Evolutionary conservation across 371 early-diverging fungal genomes (phyloP), one percentile per base, ranked within the genome.

Genomic region (Mucor racemosus): DNA sequence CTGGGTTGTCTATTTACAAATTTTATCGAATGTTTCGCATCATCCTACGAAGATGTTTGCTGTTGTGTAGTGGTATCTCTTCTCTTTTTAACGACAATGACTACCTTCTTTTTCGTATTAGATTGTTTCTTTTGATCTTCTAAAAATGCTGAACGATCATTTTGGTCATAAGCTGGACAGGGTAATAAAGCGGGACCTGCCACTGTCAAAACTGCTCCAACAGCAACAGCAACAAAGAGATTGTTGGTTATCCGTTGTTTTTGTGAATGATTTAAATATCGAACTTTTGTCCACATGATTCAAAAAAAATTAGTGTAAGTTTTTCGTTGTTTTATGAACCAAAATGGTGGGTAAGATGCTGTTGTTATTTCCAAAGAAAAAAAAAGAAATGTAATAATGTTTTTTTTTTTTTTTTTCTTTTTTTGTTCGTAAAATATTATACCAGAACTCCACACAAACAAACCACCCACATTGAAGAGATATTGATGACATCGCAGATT

Each of bases 111-210:
- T 48, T 72, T 69, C 44, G 78, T 65, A 11, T 58, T 54, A 53
- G 72, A 58, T 7, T 71, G 31, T 60, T 76, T 78, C 50, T 70
- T 64, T 36, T 75, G 71, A 55, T 80, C 77, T 71, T 84, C 81
- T 34, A 84, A 67, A 44, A 73, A 74, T 21, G 84, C 81, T 10
- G 79, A 74, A 58, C 73, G 71, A 36, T 84, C 81, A 40, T 79
- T 76, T 58, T 77, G 72, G 48, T 84, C 81, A 58, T 77, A 84
- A 33, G 84, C 84, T 58, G 84, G 84, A 61, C 84, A 84, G 4
- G 84, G 79, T 61, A 82, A 76, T 41, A 77, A 54, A 10, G 81
- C 74, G 5, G 84, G 77, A 26, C 75, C 75, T 21, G 85, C 77
- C 21, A 84, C 81, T 34, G 79, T 77, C 26, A 80, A 69, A 1